Percentiles rank a stretch among this genome's conserved stretches.
Evolutionary conservation across 108 stramenopile genomes (phyloP).

Genomic region (Discostella pseudostelligera): DNA sequence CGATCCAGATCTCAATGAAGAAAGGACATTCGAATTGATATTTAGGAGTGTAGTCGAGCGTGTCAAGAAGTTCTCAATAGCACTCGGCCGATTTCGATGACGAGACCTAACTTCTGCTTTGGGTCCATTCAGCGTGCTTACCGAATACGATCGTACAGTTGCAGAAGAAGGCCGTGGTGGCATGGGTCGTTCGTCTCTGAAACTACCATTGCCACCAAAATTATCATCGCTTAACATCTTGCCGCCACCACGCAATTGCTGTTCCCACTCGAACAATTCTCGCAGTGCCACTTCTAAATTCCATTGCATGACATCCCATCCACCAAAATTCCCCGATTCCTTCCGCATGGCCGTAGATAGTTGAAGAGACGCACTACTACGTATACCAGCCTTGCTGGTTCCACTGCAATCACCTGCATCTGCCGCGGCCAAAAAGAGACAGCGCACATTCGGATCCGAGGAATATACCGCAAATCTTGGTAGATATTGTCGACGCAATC

Average conservation of each 20-base stretch:
- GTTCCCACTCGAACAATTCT: conserved; percentile 24
- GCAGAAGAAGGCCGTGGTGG: neutral
- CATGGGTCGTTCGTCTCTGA: neutral
- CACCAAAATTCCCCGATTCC: conserved; percentile 16
- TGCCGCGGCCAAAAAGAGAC: conserved; percentile 28
- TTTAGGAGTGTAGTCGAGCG: too few species aligned
- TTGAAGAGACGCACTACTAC: neutral
- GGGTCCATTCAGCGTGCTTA: too few species aligned
- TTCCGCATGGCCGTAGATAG: neutral
- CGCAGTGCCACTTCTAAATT: conserved; percentile 23
- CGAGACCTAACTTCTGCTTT: too few species aligned
- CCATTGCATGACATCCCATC: conserved; percentile 38
- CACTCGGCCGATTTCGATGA: too few species aligned
- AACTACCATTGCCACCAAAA: neutral
- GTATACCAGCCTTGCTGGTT: neutral
- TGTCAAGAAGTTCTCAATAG: too few species aligned
- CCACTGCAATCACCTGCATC: conserved; percentile 29
- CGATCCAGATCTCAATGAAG: neutral
- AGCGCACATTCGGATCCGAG: conserved; percentile 34
- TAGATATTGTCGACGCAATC: conserved; percentile 32
- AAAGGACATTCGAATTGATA: too few species aligned
- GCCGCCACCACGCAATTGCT: conserved; percentile 6
- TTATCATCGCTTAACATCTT: too few species aligned
- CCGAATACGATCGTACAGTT: neutral
- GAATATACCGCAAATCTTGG: conserved; percentile 35